Evolutionary conservation across 108 stramenopile genomes (phyloP), one percentile per base, ranked within the genome.

Genomic region (Thalassiosira profunda): DNA sequence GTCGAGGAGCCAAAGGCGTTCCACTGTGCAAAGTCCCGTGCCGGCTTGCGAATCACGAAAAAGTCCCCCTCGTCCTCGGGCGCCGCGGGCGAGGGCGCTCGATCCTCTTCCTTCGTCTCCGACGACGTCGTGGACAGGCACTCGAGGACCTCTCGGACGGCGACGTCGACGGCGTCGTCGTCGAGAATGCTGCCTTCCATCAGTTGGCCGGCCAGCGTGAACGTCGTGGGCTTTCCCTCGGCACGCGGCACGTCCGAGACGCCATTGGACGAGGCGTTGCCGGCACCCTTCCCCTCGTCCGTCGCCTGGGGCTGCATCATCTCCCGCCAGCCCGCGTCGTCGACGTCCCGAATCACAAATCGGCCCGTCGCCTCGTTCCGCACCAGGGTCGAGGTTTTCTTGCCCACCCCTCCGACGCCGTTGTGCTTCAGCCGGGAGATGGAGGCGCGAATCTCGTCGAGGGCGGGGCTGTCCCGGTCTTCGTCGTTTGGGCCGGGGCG

Each of bases 121-220:
- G 11, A 35, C 0, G 70, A 72, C 41, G 47, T 26, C 4, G 38
- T 34, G 6, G 76, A 78, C 15, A 70, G 45, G n/a, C 33, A 41
- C 36, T 79, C 77, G 26, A 58, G 60, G 11, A 65, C 77, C 29
- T 63, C 68, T 33, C 63, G 20, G 2, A 71, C 70, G 20, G 70
- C 77, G 55, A 71, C 63, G 14, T 79, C 70, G 7, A 79, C 70
- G 3, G 36, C 70, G 47, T 57, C 63, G 37, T 79, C 77, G 59
- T 42, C 62, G 36, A 65, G 20, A 18, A 60, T 20, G 47, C 63
- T 70, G 35, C 35, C 54, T n/a, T 37, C 61, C 3, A 51, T 46
- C 3, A 55, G 20, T 12, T 43, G 63, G 51, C 26, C 17, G 25
- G 42, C 31, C 34, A 64, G 36, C 21, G 36, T 64, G 51, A 61